Conservation (phyloP, 1,139 yeast genomes). For the Debaryomyces udenii region DNA sequence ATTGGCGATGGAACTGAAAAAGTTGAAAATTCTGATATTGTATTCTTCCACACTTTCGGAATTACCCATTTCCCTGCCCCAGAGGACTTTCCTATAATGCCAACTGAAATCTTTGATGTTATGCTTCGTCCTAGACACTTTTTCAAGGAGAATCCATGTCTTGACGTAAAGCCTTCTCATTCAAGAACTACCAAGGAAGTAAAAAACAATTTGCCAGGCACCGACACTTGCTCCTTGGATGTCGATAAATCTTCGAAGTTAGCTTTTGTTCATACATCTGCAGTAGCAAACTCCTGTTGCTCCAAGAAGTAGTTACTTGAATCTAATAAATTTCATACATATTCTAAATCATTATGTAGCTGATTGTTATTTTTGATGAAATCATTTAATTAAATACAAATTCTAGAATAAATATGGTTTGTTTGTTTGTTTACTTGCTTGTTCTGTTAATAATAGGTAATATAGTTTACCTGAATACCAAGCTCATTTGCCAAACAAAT, state of each 20-base stretch:
- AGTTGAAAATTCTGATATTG: conserved; percentile 69
- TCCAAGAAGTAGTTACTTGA: conserved; percentile 17
- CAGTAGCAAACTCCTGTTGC: conserved; percentile 22
- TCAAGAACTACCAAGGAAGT: conserved; percentile 67
- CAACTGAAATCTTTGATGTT: conserved; percentile 76
- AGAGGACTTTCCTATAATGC: conserved; percentile 90
- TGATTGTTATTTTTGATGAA: neutral
- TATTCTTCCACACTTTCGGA: conserved; percentile 80
- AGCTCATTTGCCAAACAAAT: no score
- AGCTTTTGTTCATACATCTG: conserved; percentile 34
- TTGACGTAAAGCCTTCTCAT: conserved; percentile 73
- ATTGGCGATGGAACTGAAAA: conserved; percentile 65
- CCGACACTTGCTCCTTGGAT: conserved; percentile 39
- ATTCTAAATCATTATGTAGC: no score
- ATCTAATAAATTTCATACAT: neutral
- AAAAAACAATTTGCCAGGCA: conserved; percentile 37
- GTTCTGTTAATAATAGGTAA: no score
- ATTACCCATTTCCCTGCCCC: conserved; percentile 87
- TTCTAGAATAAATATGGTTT: no score
- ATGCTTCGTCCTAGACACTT: conserved; percentile 79
- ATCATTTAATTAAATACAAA: no score
- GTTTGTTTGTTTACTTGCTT: no score
- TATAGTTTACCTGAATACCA: no score
- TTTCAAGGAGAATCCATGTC: conserved; percentile 74
- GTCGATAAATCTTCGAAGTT: conserved; percentile 46